A percentile compares a stretch with the other conserved stretches of the same genome.
These are phyloP conservation scores for Emericellopsis atlantica DNA, from an alignment of 2,329 filamentous ascomycete genomes.

Conservation along the genomic window DNA sequence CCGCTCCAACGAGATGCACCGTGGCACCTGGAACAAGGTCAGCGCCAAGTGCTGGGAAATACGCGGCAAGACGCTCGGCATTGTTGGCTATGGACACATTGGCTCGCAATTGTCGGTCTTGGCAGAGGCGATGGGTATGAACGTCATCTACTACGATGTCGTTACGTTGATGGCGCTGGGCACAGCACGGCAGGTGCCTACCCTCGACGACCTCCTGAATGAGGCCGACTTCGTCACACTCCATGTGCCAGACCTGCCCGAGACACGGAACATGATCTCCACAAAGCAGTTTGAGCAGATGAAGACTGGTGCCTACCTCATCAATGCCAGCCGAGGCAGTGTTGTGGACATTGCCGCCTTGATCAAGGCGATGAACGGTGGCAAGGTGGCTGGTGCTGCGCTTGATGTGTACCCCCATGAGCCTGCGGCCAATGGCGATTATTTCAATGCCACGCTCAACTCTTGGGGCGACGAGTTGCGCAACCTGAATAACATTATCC, in stretches of 20 bases:
- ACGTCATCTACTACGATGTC: constrained; percentile 93
- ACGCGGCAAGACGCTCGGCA: constrained; percentile 90
- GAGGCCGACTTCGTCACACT: constrained; percentile 86
- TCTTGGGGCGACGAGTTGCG: constrained; percentile 76
- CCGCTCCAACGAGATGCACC: constrained; percentile 87
- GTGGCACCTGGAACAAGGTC: constrained; percentile 95
- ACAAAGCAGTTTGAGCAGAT: constrained; percentile 67
- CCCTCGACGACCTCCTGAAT: constrained; percentile 62
- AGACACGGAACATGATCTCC: constrained; percentile 91
- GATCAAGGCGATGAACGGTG: constrained; percentile 72
- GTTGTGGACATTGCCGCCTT: constrained; percentile 91
- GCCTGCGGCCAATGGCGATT: constrained; percentile 86
- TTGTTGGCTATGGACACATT: constrained; percentile 95
- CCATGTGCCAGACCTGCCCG: constrained; percentile 85
- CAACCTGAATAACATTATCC: constrained; percentile 78
- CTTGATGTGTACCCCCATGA: constrained; percentile 93
- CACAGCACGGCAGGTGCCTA: constrained; percentile 71
- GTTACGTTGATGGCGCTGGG: constrained; percentile 90
- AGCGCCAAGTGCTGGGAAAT: constrained; percentile 97
- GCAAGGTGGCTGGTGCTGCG: constrained; percentile 87
- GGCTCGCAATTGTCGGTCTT: constrained; percentile 91
- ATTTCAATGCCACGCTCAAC: constrained; percentile 80
- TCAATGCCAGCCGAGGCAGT: constrained; percentile 89
- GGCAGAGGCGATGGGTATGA: constrained; percentile 96
- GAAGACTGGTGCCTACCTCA: constrained; percentile 86